Evolutionary conservation across 2,329 filamentous ascomycete genomes (phyloP), one percentile per base, ranked within the genome.

Genomic region (Fusarium scirpi): DNA sequence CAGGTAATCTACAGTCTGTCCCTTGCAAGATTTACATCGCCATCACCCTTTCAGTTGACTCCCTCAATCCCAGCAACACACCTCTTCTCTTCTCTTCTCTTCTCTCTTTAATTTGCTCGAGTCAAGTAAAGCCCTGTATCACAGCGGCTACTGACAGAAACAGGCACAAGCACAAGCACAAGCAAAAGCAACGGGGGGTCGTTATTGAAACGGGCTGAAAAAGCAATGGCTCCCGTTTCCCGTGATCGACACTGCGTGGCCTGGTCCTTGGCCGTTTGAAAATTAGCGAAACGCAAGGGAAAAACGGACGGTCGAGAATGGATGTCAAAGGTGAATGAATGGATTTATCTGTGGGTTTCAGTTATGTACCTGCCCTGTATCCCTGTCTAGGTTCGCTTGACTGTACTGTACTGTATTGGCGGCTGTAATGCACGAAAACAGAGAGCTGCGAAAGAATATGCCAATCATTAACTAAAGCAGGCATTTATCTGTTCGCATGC

Each of bases 241-340:
- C 49, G 41, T 59, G 62, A 70, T 70, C 62, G 67, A 56, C 57
- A 20, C 55, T 60, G 40, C 61, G 52, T 58, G 52, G 58, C 25
- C 60, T 44, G 41, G 32, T 49, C 53, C 61, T 44, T 52, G 32
- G 60, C 53, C 61, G 61, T 65, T 66, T 24, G 48, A 38, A 52
- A 30, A 38, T 40, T 30, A 59, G 57, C 30, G 16, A 34, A 45
- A 45, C n/a, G 57, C 27, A 57, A 49, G 49, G 49, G 34, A 20
- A 52, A 29, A 25, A 27, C 32, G 22, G 24, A 15, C 3, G 10
- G 41, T 38, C 29, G 27, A 55, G 52, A 27, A 47, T 47, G 18
- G 7, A 20, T 22, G 27, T 22, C 12, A 27, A 22, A 27, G 29
- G 30, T 38, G 22, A 51, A 20, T 15, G 30, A 16, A 51, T 40